Conservation (phyloP, 768 basidiomycete species). For the Lactarius quietus region DNA sequence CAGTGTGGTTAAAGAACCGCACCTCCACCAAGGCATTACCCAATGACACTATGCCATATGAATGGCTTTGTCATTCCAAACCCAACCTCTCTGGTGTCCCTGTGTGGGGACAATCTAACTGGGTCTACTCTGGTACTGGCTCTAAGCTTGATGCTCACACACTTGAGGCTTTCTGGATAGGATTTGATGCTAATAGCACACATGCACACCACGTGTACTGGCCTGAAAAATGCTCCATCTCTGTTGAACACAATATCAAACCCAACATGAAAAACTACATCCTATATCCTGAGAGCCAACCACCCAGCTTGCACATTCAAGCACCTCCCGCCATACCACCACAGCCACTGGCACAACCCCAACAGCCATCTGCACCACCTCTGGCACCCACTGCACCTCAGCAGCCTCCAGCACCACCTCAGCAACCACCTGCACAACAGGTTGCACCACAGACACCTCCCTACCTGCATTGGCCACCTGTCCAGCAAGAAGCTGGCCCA, state of each 20-base stretch:
- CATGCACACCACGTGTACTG: constrained; percentile 36
- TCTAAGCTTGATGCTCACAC: constrained; percentile 23
- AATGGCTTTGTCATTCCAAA: constrained; percentile 27
- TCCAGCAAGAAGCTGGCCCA: too few relatives aligned
- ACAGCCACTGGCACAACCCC: too few relatives aligned
- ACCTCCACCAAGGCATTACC: constrained; percentile 24
- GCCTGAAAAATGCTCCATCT: constrained; percentile 29
- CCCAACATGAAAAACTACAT: rapidly evolving
- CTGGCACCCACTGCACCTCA: too few relatives aligned
- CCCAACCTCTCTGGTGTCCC: constrained; percentile 28
- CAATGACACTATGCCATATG: constrained; percentile 30
- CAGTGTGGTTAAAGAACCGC: constrained; percentile 14
- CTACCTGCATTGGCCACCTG: too few relatives aligned
- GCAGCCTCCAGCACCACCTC: too few relatives aligned
- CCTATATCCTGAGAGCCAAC: not conserved
- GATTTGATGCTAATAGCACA: constrained; percentile 34
- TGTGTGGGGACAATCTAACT: constrained; percentile 18
- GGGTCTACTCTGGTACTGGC: constrained; percentile 15
- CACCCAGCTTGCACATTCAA: too few relatives aligned
- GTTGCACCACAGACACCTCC: too few relatives aligned
- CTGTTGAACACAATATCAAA: constrained; percentile 31
- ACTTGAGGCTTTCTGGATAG: constrained; percentile 33
- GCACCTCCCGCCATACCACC: too few relatives aligned
- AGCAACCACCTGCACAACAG: too few relatives aligned
- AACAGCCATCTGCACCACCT: too few relatives aligned